A percentile compares a stretch with the other conserved stretches of the same genome.
Evolutionary conservation across 2,329 filamentous ascomycete species (phyloP).

Genomic region (Cryoendolithus antarcticus): DNA sequence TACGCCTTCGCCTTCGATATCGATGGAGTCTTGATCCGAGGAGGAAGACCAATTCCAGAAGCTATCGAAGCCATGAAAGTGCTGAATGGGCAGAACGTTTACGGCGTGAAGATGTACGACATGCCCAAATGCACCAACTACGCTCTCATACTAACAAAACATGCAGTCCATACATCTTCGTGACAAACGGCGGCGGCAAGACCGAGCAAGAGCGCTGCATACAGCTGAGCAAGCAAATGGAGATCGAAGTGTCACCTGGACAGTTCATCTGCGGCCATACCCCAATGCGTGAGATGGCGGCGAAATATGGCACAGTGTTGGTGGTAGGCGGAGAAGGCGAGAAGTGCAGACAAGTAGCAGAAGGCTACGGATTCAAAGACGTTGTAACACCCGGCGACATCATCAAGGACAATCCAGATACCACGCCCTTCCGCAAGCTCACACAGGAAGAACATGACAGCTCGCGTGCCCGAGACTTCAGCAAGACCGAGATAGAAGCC

Average conservation of each 20-base stretch:
- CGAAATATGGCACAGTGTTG: constrained; percentile 63
- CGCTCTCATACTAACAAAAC: background rate
- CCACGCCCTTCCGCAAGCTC: constrained; percentile 80
- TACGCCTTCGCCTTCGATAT: constrained; percentile 79
- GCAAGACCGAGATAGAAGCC: constrained; percentile 64
- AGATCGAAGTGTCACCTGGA: constrained; percentile 72
- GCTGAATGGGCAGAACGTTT: constrained; percentile 80
- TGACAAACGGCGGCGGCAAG: constrained; percentile 90
- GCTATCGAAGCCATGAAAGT: constrained; percentile 84
- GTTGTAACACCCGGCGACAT: constrained; percentile 90
- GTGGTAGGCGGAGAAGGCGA: constrained; percentile 73
- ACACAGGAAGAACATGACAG: constrained; percentile 65
- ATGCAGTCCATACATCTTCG: constrained; percentile 74
- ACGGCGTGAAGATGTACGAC: constrained; percentile 65
- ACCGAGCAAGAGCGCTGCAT: constrained; percentile 80
- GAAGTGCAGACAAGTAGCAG: constrained; percentile 78
- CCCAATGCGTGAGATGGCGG: constrained; percentile 86
- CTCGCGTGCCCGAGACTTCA: constrained; percentile 50
- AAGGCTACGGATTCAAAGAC: constrained; percentile 85
- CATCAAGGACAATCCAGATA: constrained; percentile 80
- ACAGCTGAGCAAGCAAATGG: constrained; percentile 71
- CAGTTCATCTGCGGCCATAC: constrained; percentile 96
- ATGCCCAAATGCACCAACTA: constrained; percentile 9
- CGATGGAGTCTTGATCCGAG: constrained; percentile 75
- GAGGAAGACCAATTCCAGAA: constrained; percentile 72